phyloP scores from a whole-genome alignment of 257 asterid genomes.

The Vinca minor region DNA sequence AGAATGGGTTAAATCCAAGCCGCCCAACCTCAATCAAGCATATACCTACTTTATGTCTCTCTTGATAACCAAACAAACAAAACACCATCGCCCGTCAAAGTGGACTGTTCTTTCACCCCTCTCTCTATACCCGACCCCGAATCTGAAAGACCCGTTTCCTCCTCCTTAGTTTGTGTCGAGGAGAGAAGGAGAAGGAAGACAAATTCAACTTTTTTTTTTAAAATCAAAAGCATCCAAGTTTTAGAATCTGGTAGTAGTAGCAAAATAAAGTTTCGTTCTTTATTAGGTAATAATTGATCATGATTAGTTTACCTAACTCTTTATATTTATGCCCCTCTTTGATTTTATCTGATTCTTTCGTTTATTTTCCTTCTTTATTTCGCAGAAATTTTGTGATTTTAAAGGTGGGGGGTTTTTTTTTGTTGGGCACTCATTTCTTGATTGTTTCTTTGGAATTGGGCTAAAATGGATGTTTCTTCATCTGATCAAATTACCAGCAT shows the following conservation, averaged over 20 bases:
- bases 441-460: constrained; percentile 14
- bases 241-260: neutral
- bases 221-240: neutral
- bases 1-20: neutral
- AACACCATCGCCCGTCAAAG: neutral
- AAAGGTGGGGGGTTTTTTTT: neutral
- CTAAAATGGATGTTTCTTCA: constrained; percentile 53
- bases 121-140: neutral
- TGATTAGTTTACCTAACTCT: constrained; percentile 8
- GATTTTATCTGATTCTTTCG: neutral
- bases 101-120: neutral
- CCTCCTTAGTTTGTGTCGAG: neutral
- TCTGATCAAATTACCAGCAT: constrained; percentile 61
- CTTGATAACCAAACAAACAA: neutral
- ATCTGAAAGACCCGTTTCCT: neutral
- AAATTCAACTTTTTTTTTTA: neutral
- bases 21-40: neutral
- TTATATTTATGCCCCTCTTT: constrained; percentile 2
- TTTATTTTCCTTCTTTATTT: constrained; percentile 4
- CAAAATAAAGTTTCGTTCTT: neutral
- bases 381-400: neutral
- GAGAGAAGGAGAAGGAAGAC: neutral
- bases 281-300: neutral
- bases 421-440: neutral
- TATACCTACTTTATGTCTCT: neutral